A percentile compares a stretch with the other conserved stretches of the same genome.
Evolutionary conservation across 1,284 basidiomycete genomes (phyloP).

Genomic region (Moesziomyces parantarcticus): DNA sequence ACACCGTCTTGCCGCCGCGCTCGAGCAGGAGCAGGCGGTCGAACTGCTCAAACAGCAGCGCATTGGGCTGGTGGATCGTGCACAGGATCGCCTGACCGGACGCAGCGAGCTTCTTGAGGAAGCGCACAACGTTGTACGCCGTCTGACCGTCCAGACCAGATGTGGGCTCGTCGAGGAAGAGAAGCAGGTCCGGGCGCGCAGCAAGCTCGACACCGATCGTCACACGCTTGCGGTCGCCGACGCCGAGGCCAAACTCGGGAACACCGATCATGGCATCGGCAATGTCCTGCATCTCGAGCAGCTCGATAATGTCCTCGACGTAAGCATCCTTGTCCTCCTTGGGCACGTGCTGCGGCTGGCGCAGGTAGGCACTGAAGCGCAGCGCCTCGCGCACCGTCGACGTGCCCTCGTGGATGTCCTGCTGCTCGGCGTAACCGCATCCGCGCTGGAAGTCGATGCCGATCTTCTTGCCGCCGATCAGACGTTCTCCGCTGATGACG

Average conservation of each 20-base stretch:
- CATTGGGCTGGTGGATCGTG: slow-evolving; percentile 54
- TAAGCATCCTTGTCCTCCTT: slow-evolving; percentile 81
- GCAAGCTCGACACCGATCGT: slow-evolving; percentile 61
- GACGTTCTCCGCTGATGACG: slow-evolving; percentile 80
- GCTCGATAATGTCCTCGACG: slow-evolving; percentile 80
- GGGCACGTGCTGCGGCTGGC: slow-evolving; percentile 78
- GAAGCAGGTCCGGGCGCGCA: slow-evolving; percentile 42
- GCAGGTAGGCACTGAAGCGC: slow-evolving; percentile 81
- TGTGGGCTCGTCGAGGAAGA: slow-evolving; percentile 71
- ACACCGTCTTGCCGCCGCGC: slow-evolving; percentile 44
- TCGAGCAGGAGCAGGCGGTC: slow-evolving; percentile 41
- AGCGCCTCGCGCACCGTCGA: slow-evolving; percentile 86
- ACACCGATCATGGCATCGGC: slow-evolving; percentile 77
- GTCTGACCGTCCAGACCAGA: slow-evolving; percentile 46
- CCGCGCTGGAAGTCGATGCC: slow-evolving; percentile 79
- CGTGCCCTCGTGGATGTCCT: slow-evolving; percentile 84
- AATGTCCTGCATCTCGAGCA: slow-evolving; percentile 79
- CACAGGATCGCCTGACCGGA: slow-evolving; percentile 51
- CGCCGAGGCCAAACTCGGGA: slow-evolving; percentile 71
- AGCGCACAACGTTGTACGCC: slow-evolving; percentile 46
- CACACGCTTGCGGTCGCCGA: slow-evolving; percentile 77
- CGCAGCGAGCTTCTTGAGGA: slow-evolving; percentile 49
- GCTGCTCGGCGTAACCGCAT: slow-evolving; percentile 78
- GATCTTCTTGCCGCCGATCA: slow-evolving; percentile 80
- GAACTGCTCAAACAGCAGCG: slow-evolving; percentile 46